Percentiles rank a stretch among this genome's conserved stretches.
Evolutionary conservation across 176 grass and related monocot species (phyloP).

Genomic region (Hyparrhenia diplandra): DNA sequence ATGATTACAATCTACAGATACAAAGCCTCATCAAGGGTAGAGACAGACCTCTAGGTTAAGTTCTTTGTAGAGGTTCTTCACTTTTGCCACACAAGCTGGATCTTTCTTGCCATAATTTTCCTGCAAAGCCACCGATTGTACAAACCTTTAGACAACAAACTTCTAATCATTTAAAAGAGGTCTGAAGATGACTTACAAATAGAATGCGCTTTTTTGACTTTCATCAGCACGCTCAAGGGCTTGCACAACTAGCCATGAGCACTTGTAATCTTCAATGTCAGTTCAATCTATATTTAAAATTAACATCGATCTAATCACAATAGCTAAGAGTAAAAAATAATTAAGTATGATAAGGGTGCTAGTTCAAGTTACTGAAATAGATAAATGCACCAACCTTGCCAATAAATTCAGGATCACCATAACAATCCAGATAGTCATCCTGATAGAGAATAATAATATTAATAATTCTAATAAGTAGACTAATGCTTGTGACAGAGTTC

Average conservation of each 20-base stretch:
- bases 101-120: slow-evolving; percentile 97
- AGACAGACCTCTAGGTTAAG: slow-evolving; percentile 82
- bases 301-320: slow-evolving; percentile 14
- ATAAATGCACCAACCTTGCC: slow-evolving; percentile 66
- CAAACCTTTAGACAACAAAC: background rate
- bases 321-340: background rate
- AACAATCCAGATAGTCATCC: slow-evolving; percentile 97
- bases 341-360: background rate
- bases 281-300: slow-evolving; percentile 63
- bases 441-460: slow-evolving; percentile 38
- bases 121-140: slow-evolving; percentile 28
- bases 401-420: slow-evolving; percentile 85
- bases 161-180: slow-evolving; percentile 11
- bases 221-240: slow-evolving; percentile 66
- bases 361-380: background rate
- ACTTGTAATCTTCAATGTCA: slow-evolving; percentile 98
- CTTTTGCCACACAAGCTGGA: slow-evolving; percentile 72
- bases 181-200: slow-evolving; percentile 44
- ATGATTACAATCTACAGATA: background rate
- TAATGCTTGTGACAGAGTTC: background rate
- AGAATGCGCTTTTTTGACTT: slow-evolving; percentile 60
- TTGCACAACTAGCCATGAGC: slow-evolving; percentile 98
- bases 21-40: slow-evolving; percentile 16
- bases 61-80: slow-evolving; percentile 85
- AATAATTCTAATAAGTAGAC: slow-evolving; percentile 22